Evolutionary conservation across 2,329 filamentous ascomycete species (phyloP).

Genomic region (Fusarium agapanthi): DNA sequence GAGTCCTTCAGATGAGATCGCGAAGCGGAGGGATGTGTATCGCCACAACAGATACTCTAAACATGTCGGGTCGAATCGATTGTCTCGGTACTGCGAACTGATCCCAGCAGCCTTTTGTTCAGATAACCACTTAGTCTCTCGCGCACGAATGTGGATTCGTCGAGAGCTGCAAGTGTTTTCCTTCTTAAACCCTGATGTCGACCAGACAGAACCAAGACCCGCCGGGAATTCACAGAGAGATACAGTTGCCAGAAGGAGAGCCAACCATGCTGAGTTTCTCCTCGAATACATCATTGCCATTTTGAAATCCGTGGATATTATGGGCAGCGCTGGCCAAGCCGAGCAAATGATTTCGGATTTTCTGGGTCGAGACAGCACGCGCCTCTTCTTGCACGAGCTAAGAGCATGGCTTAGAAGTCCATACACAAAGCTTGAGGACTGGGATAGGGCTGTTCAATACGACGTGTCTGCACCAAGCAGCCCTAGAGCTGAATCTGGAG

Average conservation of each 20-base stretch:
- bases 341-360: constrained; percentile 83
- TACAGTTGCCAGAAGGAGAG: constrained; percentile 47
- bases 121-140: constrained; percentile 74
- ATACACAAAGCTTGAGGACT: constrained; percentile 74
- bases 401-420: constrained; percentile 85
- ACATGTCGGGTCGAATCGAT: constrained; percentile 81
- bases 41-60: constrained; percentile 75
- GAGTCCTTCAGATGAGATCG: constrained; percentile 29
- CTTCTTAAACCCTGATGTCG: constrained; percentile 63
- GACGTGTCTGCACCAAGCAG: constrained; percentile 15
- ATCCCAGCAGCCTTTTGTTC: constrained; percentile 71
- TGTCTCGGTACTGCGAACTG: constrained; percentile 80
- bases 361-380: constrained; percentile 76
- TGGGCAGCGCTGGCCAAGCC: constrained; percentile 79
- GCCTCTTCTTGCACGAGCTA: constrained; percentile 85
- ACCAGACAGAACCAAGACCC: constrained; percentile 10
- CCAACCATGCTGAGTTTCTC: constrained; percentile 81
- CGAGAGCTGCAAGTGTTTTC: constrained; percentile 86
- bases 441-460: constrained; percentile 86
- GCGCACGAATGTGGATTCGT: constrained; percentile 82
- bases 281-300: constrained; percentile 88
- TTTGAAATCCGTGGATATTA: constrained; percentile 82
- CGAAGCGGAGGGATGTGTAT: constrained; percentile 76
- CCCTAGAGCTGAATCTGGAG: background rate
- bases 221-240: constrained; percentile 1